Evolutionary conservation across 2,329 filamentous ascomycete species (phyloP), one percentile per base, ranked within the genome.

Genomic region (Ophiocordyceps robertsii): DNA sequence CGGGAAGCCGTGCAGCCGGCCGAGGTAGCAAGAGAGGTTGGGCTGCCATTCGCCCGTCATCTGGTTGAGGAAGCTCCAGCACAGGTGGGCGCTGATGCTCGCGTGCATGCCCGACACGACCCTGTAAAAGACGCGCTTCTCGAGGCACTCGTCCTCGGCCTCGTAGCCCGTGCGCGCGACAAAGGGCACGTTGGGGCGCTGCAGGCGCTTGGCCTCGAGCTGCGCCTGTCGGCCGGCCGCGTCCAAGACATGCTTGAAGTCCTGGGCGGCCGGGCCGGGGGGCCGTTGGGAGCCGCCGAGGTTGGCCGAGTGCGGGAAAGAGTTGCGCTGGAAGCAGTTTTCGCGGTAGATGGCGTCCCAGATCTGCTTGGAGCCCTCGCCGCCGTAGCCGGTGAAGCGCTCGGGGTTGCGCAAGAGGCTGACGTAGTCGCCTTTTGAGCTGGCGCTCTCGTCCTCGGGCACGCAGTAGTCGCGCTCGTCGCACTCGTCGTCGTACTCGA

Each of bases 91-190:
- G 50, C 87, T 95, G 61, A 98, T 98, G 49, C 89, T 95, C 14
- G 92, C 87, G 62, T 98, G 92, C 92, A 98, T 95, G 37, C 92
- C 92, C 41, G 88, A 95, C 47, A 98, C 79, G 48, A 98, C 80
- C 7, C 89, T 77, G 65, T 96, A 92, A 61, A 98, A 98, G 32
- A 96, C 92, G n/a, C 92, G 83, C 72, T 98, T 96, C 69, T 98
- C 92, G 21, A 98, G 67, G 56, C 92, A 98, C 57, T 95, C 85
- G 52, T 95, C 89, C 51, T 95, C 88, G 39, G 80, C 72, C 50
- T 92, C 84, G 40, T 90, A 68, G 0, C 76, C 74, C 8, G 76
- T 77, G 53, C 75, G 73, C 40, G 78, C 71, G 39, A 79, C 72
- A 39, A 80, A 77, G 1, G 73, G 71, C 3, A 70, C 70, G 45